Evolutionary conservation across 2,329 filamentous ascomycete genomes (phyloP).

Genomic region (Coniochaeta ligniaria): DNA sequence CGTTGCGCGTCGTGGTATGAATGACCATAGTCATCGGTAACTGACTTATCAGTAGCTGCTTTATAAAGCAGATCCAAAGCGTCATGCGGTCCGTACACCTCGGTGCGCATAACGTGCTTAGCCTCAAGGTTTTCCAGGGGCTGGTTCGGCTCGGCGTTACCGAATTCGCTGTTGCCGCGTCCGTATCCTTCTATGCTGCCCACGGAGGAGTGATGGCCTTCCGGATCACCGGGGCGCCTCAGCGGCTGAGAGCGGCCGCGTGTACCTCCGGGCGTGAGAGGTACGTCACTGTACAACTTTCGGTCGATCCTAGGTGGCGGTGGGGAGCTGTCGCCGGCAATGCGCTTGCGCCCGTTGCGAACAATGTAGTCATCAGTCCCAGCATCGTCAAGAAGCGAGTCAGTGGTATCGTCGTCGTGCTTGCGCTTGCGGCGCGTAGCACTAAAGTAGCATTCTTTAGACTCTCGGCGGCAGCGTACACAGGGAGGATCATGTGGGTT

Average conservation of each 20-base stretch:
- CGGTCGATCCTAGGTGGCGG: slow-evolving; percentile 35
- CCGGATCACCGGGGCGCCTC: slow-evolving; percentile 46
- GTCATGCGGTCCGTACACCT: slow-evolving; percentile 87
- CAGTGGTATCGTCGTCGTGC: slow-evolving; percentile 49
- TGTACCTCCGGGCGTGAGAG: slow-evolving; percentile 59
- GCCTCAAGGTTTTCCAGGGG: slow-evolving; percentile 60
- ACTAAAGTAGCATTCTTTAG: slow-evolving; percentile 96
- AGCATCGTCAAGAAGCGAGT: slow-evolving; percentile 14
- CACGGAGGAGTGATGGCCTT: slow-evolving; percentile 19
- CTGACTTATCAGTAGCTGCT: slow-evolving; percentile 59
- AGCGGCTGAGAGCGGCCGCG: slow-evolving; percentile 60
- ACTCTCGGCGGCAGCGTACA: slow-evolving; percentile 86
- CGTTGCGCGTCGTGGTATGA: background rate
- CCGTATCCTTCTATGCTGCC: background rate
- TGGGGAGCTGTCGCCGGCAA: slow-evolving; percentile 39
- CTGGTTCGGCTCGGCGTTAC: slow-evolving; percentile 48
- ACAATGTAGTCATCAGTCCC: slow-evolving; percentile 59
- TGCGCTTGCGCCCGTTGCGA: slow-evolving; percentile 66
- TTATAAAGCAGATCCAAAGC: slow-evolving; percentile 88
- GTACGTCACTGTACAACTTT: slow-evolving; percentile 43
- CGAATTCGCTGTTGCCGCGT: slow-evolving; percentile 28
- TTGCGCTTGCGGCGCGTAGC: slow-evolving; percentile 90
- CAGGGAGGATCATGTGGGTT: slow-evolving; percentile 92
- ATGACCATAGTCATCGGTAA: slow-evolving; percentile 4
- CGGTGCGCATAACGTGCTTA: slow-evolving; percentile 56